Base-by-base conservation (phyloP, 2,329 filamentous ascomycete genomes). In the Zymoseptoria passerinii region DNA sequence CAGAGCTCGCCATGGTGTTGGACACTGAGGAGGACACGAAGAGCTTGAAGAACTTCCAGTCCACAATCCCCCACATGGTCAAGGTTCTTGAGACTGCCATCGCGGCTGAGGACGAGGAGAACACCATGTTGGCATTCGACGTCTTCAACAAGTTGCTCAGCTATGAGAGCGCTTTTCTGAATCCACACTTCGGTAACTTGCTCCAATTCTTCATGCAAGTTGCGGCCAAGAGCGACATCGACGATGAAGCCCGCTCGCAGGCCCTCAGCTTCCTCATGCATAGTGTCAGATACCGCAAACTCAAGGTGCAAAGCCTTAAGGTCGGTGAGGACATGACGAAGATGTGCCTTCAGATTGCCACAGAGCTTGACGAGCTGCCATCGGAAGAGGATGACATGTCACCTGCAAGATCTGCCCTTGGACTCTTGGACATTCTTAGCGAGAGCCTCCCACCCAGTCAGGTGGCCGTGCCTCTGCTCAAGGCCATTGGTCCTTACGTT, bases 121-220 rank as follows among this genome's bases (percentile, higher is more conserved):
- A 88, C 72, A 86, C 89, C 67, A 90, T 92, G 80, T 86, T 92
- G 71, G 85, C 90, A 27, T 99, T 97, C 68, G 94, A 97, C 73
- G 91, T 96, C 65, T 96, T 97, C 83, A 94, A 97, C 79, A 94
- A 90, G 54, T 86, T 96, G 68, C 83, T 99, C 56, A 89, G 88
- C 63, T 96, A 90, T 73, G 92, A 96, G 72, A 88, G 90, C 28
- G 83, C 89, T 52, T 83, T 97, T 54, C 79, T 97, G 55, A 88
- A 87, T 65, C 81, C 83, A 57, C 92, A 96, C 77, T 90, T 99
- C 70, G 90, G 87, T 72, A 90, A 96, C 68, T 82, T 99, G 8
- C 81, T 96, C 61, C 84, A 88, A 66, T 96, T 97, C 80, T 97
- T 97, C 90, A 87, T 95, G 68, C 87, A 94, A 60, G 81, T 99